Evolutionary conservation across 148 eudicot species (phyloP), one percentile per base, ranked within the genome.

Genomic region (Dianthus caryophyllus): DNA sequence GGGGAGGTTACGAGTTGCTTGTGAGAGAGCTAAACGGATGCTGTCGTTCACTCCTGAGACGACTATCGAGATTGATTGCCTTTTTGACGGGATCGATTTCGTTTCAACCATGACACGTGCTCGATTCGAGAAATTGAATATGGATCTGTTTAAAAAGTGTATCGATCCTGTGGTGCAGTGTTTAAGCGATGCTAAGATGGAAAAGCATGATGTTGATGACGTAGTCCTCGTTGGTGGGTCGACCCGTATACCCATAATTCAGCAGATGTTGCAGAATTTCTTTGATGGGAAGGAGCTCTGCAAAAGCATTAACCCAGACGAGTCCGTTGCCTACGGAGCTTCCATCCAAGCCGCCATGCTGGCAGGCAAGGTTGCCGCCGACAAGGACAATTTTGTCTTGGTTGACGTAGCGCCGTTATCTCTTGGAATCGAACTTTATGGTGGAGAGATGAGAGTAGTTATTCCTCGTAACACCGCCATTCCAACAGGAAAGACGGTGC

Each of bases 241-340:
- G 13, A 65, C 75, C 44, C 48, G 75, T 24, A 72, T 72, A n/a
- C 75, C 75, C 6, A 72, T 64, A 41, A 24, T 65, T 20, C 75
- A 30, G 30, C 68, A 65, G 24, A 17, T 59, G 64, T n/a, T 60
- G 47, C 44, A 36, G 30, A 24, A 31, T 12, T 65, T 49, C 56
- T 66, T 66, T 31, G 7, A 66, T 18, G 69, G 69, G 7, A 66
- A 66, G 69, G 57, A 66, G 27, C 52, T 48, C 22, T 65, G 55
- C 53, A 65, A 65, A 11, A 27, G 53, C 21, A 65, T 65, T 17
- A 25, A 65, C 24, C 64, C 64, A 18, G 64, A 60, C 36, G 64
- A 60, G 64, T 46, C 64, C 7, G 64, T 60, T 38, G 64, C 64
- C 18, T 60, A 60, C 14, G 64, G 64, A 39, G 64, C 64, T 18